Conservation (phyloP, 2,329 filamentous ascomycete genomes). For the Phoma sp. region DNA sequence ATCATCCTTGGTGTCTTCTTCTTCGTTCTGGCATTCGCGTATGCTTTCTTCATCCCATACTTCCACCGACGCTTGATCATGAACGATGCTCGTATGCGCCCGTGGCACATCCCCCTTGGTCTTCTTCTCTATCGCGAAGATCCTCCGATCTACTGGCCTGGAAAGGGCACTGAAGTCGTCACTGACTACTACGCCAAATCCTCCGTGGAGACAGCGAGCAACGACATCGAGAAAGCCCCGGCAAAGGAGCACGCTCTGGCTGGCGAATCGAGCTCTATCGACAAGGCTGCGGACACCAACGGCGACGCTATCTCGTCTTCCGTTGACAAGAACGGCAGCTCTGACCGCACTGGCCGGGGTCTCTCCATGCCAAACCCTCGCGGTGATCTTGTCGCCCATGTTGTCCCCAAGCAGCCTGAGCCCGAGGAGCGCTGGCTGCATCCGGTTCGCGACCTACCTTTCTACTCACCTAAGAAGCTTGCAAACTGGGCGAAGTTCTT, state of each 20-base stretch:
- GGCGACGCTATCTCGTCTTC: slow-evolving; percentile 14
- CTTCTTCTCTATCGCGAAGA: slow-evolving; percentile 50
- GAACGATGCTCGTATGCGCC: slow-evolving; percentile 32
- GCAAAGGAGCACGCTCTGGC: slow-evolving; percentile 4
- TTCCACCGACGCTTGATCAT: slow-evolving; percentile 34
- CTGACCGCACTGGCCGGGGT: slow-evolving; percentile 13
- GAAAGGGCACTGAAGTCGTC: slow-evolving; percentile 44
- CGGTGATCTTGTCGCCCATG: slow-evolving; percentile 11
- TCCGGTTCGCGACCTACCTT: slow-evolving; percentile 44
- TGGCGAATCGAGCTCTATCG: slow-evolving; percentile 4
- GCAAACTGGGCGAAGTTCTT: slow-evolving; percentile 51
- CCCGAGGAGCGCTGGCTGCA: slow-evolving; percentile 42
- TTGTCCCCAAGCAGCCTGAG: slow-evolving; percentile 34
- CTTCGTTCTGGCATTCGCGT: slow-evolving; percentile 25
- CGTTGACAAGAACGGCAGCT: slow-evolving; percentile 9
- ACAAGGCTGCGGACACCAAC: background rate
- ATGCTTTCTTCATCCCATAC: slow-evolving; percentile 38
- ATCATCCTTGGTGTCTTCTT: slow-evolving; percentile 39
- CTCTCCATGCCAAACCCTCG: slow-evolving; percentile 7
- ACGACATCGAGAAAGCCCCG: slow-evolving; percentile 17
- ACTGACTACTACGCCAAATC: slow-evolving; percentile 50
- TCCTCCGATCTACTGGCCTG: slow-evolving; percentile 50
- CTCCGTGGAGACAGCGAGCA: slow-evolving; percentile 28
- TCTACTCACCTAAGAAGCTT: slow-evolving; percentile 36
- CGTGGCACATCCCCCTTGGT: slow-evolving; percentile 42